Base-by-base conservation (phyloP, 441 rosid genomes). In the Daphne laureola region DNA sequence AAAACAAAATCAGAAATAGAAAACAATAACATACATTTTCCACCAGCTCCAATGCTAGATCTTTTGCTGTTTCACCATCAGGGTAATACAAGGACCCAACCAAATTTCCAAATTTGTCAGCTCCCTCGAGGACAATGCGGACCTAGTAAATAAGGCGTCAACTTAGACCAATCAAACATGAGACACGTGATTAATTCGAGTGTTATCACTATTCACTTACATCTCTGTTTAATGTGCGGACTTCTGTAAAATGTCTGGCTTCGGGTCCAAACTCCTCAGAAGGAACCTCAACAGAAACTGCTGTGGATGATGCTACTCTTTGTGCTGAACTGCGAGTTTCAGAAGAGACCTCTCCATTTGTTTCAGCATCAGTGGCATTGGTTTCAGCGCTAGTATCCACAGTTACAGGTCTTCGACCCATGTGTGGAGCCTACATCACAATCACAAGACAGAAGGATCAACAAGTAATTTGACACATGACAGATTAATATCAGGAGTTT, bases 101-200 rank as follows among this genome's bases (percentile, higher is more conserved):
- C 83, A 94, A 72, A 70, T 87, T 94, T 76, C 80, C 86, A 73
- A 82, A 83, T 60, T 87, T 87, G 73, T 94, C 99, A 55, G 84
- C 93, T 17, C 97, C 97, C 81, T 94, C 99, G 58, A 94, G 77
- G 57, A 94, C 98, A 69, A 94, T 78, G 16, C 99, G 96, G 26
- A 94, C 96, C 99, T 94, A 60, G 43, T 66, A 53, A 71, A 65
- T 44, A 54, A 72, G 67, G 58, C 48, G 40, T 54, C 46, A 65
- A 55, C 42, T 75, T 61, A 68, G 70, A 23, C 41, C 16, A 67
- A 42, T 15, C 36, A 35, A 61, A 25, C 36, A 49, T 60, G 17
- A 61, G 25, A 50, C 49, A 49, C 18, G 13, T 13, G 50, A 16
- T 5, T 12, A 50, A 53, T 14, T 58, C 43, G 61, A 31, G 31